Evolutionary conservation across 169 alveolate genomes (phyloP), one percentile per base, ranked within the genome.

Genomic region (Babesia bovis): DNA sequence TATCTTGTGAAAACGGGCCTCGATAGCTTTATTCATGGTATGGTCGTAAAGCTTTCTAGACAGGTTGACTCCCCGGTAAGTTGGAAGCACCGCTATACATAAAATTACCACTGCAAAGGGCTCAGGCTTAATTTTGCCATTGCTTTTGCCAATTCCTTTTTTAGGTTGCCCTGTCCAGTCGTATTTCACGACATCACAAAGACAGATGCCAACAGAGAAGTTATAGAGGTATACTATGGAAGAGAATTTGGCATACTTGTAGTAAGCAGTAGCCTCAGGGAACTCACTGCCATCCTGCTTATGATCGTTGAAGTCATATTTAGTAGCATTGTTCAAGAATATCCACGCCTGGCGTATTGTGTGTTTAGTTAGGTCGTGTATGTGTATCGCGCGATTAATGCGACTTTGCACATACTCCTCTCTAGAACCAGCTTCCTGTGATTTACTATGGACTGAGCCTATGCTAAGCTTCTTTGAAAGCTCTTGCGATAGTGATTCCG

Each of bases 271-370:
- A 47, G 68, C 65, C 45, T 69, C 69, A 6, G 87, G 87, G 47
- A 52, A 78, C 23, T 7, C 40, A 4, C 17, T 21, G 19, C 76
- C 75, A 25, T 57, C 78, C 12, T 69, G 58, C 4, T 57, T 44
- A 69, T 78, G 68, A 23, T 15, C 47, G 35, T 60, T 51, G 58
- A 56, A 59, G 15, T 63, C 44, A 47, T 67, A 70, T 13, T 47
- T 30, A 1, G 65, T 60, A 12, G 76, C 47, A 15, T 67, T 42
- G 41, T 17, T 28, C 4, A 78, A 74, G 30, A 78, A 1, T 17
- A 78, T 7, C 87, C 87, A 78, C 4, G 83, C 57, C 23, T 55
- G 73, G 17, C 87, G 65, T n/a, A 78, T 36, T 19, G 87, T 67
- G 55, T 78, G 87, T 6, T 40, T 58, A 21, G 87, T 78, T 4